Percentiles rank a stretch among this genome's conserved stretches.
Conservation (phyloP, 257 asterid genomes). For the Scutellaria barbata region DNA sequence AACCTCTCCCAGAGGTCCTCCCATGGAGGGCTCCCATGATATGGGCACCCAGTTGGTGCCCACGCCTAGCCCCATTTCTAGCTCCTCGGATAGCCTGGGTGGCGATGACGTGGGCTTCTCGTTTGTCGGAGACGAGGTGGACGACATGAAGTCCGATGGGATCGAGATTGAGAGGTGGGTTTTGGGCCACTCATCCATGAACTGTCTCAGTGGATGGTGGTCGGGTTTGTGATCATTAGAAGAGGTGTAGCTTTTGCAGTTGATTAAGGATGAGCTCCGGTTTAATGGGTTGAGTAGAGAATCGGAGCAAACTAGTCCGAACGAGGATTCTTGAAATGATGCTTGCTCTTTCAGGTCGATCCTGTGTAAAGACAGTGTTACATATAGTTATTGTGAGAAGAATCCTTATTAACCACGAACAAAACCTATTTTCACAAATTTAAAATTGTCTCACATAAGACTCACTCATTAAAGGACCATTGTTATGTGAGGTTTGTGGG, state of each 20-base stretch:
- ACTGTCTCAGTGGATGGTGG: constrained; percentile 57
- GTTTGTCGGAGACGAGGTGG: constrained; percentile 56
- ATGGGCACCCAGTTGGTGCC: constrained; percentile 70
- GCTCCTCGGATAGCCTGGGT: constrained; percentile 44
- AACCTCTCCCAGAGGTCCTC: constrained; percentile 96
- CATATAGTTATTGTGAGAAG: too few species aligned
- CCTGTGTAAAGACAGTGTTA: too few species aligned
- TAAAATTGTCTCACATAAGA: too few species aligned
- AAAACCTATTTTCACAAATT: not conserved
- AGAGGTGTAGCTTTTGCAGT: not conserved
- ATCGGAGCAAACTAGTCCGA: constrained; percentile 78
- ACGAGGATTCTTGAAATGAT: constrained; percentile 43
- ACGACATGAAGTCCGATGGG: constrained; percentile 67
- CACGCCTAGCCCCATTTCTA: constrained; percentile 72
- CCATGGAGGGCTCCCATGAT: constrained; percentile 75
- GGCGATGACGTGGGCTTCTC: constrained; percentile 50
- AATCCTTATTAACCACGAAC: too few species aligned
- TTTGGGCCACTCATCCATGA: constrained; percentile 76
- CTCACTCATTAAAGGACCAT: too few species aligned
- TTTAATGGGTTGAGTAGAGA: constrained; percentile 79
- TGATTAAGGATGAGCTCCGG: constrained; percentile 49
- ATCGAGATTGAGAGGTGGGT: constrained; percentile 88
- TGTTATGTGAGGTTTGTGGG: too few species aligned
- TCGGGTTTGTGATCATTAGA: constrained; percentile 34
- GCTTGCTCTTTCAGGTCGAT: not conserved